Evolutionary conservation across 2,329 filamentous ascomycete genomes (phyloP), one percentile per base, ranked within the genome.

Genomic region (Celoporthe dispersa): DNA sequence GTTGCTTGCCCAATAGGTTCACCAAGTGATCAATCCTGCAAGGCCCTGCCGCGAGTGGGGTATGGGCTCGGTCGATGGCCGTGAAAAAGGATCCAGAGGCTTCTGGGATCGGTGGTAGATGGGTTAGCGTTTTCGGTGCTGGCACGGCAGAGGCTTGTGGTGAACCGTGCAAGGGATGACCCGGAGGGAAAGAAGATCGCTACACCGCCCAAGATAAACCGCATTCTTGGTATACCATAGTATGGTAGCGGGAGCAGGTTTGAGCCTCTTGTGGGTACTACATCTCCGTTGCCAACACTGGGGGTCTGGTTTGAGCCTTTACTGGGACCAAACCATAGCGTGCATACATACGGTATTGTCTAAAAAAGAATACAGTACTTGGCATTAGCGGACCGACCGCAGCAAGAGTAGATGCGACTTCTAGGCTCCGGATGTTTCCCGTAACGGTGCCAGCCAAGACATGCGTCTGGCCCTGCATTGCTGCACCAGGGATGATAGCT

Each of bases 151-250:
- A 57, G 25, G 28, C 19, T 41, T n/a, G 19, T 8, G 22, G 19
- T 8, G 44, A 3, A 3, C 28, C 14, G 53, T 57, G 25, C 53
- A 57, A 57, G 53, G 53, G 16, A 33, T 31, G 53, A 57, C 53
- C 53, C 28, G 48, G 25, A 31, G 28, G 14, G 16, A 12, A 14
- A 28, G 3, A 6, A 33, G 5, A 14, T 19, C 12, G 16, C 53
- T 57, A 57, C 53, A 57, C 53, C 53, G 53, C 53, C 53, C 53
- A 22, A 31, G 7, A 57, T 57, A 57, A 48, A n/a, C 16, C 25
- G 19, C 53, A 16, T 1, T 19, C 48, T n/a, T 2, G 48, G n/a
- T n/a, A n/a, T 25, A 28, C 22, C n/a, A 9, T 11, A 25, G 19
- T 14, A 28, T 14, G 25, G 41, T 44, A 44, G 41, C 41, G 37